Percentiles rank a stretch among this genome's conserved stretches.
phyloP scores from a whole-genome alignment of 768 basidiomycete genomes.

The Mycena belliarum region DNA sequence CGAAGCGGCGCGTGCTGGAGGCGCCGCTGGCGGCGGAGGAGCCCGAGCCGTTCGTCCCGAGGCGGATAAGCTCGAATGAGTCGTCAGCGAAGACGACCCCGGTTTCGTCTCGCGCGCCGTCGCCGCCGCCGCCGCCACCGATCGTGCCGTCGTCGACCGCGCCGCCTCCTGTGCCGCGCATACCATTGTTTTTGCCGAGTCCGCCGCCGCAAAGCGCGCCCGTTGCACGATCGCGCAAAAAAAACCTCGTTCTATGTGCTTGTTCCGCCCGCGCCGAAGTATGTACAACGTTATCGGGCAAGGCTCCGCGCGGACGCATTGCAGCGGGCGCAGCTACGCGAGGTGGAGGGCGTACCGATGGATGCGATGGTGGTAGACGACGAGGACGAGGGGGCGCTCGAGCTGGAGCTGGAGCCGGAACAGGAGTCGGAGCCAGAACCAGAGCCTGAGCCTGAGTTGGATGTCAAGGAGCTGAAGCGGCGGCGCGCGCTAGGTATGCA shows the following conservation, averaged over 20 bases:
- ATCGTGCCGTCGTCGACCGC: not conserved
- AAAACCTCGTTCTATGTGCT: constrained; percentile 10
- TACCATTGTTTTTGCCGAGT: constrained; percentile 13
- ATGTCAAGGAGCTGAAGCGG: constrained; percentile 6
- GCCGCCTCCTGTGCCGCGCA: not conserved
- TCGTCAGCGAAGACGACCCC: constrained; percentile 10
- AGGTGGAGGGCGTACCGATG: not conserved
- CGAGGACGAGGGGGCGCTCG: too few species aligned
- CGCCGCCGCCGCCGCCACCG: not conserved
- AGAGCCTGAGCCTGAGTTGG: constrained; percentile 2
- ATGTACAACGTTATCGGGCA: constrained; percentile 3
- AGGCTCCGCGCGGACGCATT: not conserved
- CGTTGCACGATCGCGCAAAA: not conserved
- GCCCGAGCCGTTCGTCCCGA: not conserved
- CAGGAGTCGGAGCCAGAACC: not conserved
- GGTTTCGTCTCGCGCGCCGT: not conserved
- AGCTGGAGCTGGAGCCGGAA: not conserved
- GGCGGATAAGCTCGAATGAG: constrained; percentile 5
- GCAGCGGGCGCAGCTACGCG: too few species aligned
- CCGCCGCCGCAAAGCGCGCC: not conserved
- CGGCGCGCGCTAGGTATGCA: constrained; percentile 19
- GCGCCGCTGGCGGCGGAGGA: not conserved
- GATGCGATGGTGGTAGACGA: too few species aligned
- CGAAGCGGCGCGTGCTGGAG: constrained; percentile 17
- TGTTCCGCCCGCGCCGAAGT: constrained; percentile 7